Conservation (phyloP, 768 basidiomycete species). For the Boletus sp. region DNA sequence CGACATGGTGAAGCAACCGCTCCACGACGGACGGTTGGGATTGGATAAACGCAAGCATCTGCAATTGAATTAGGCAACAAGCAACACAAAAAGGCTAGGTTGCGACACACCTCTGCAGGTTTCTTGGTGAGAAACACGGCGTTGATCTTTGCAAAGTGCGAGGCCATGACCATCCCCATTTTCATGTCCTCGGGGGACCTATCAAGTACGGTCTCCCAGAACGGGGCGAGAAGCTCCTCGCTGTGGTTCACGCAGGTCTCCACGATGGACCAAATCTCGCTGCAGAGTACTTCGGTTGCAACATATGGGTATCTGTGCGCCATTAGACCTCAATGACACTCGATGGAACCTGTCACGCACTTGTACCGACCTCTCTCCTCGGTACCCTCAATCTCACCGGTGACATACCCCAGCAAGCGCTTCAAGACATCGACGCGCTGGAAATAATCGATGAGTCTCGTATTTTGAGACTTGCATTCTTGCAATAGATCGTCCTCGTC, state of each 20-base stretch:
- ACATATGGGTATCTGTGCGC: slow-evolving; percentile 80
- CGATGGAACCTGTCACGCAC: slow-evolving; percentile 44
- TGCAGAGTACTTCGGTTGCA: slow-evolving; percentile 92
- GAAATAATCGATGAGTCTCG: slow-evolving; percentile 84
- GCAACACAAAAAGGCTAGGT: slow-evolving; percentile 14
- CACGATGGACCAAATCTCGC: slow-evolving; percentile 93
- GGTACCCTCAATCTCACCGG: slow-evolving; percentile 80
- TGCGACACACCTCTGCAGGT: slow-evolving; percentile 72
- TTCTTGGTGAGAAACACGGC: slow-evolving; percentile 85
- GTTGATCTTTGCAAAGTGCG: slow-evolving; percentile 94
- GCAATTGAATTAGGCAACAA: slow-evolving; percentile 17
- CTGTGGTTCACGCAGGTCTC: slow-evolving; percentile 79
- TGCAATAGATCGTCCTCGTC: slow-evolving; percentile 93
- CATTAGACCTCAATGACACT: slow-evolving; percentile 2
- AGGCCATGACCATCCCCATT: slow-evolving; percentile 81
- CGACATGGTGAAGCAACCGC: slow-evolving; percentile 80
- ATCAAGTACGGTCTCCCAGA: slow-evolving; percentile 90
- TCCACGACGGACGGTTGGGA: slow-evolving; percentile 78
- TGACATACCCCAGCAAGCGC: slow-evolving; percentile 79
- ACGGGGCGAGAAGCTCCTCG: slow-evolving; percentile 73
- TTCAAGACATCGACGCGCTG: slow-evolving; percentile 78
- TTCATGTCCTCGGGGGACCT: slow-evolving; percentile 83
- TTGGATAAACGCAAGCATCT: slow-evolving; percentile 95
- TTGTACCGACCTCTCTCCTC: slow-evolving; percentile 80
- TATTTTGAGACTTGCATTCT: slow-evolving; percentile 95